Evolutionary conservation across 805 yeast species (phyloP), one percentile per base, ranked within the genome.

Genomic region (Yamadazyma phyllophila): DNA sequence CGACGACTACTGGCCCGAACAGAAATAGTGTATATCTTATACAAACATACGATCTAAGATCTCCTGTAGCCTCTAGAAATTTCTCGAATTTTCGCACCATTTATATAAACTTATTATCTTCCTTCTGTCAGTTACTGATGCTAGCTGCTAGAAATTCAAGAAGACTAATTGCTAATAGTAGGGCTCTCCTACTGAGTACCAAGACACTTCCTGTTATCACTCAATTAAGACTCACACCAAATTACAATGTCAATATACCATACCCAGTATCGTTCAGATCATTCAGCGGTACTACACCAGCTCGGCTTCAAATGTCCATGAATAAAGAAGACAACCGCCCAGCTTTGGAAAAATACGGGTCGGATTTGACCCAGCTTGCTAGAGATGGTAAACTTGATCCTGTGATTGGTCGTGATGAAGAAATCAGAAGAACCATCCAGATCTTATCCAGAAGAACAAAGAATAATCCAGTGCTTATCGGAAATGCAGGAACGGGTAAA

Each of bases 401-500:
- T 0, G 98, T 94, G 16, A 94, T 92, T 58, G 99, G 99, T 2
- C 76, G 98, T 51, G 98, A 94, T 58, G 96, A 91, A 51, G 98
- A 94, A 61, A 94, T 92, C 46, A 77, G 92, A 47, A 74, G 99
- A 48, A 92, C 98, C 0, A 85, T 92, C 46, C 98, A 92, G 62
- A 91, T 92, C 39, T 69, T 92, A 37, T 88, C 97, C 1, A 74
- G 99, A 55, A 76, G 98, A 62, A 90, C 97, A 1, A 92, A 92
- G 66, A 94, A 94, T 63, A 92, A 92, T 59, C 99, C 99, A 0
- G 96, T 94, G 1, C 66, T 92, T 44, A 90, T 94, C 35, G 99
- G 99, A 51, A 82, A 87, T 54, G 99, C 99, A 1, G 99, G 99
- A 68, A 95, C 97, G 0, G 99, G 99, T 69, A 92, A 92, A 65